A percentile compares a stretch with the other conserved stretches of the same genome.
phyloP scores from a whole-genome alignment of 345 rosid genomes.

The Ceriops decandra region DNA sequence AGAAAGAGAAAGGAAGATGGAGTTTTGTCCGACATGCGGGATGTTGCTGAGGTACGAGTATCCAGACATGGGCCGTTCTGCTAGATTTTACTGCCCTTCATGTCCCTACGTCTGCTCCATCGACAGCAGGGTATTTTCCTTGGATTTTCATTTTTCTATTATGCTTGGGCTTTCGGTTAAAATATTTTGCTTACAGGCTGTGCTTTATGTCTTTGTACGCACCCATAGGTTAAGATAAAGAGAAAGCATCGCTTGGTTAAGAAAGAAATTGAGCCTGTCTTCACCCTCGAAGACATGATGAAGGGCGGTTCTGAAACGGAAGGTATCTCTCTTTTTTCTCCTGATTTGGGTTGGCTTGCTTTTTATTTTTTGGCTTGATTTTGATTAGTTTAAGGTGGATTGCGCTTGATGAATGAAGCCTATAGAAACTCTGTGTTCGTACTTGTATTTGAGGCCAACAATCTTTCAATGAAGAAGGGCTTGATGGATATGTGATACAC shows the following conservation, averaged over 20 bases:
- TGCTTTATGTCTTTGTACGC: background rate
- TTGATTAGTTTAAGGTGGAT: too few relatives aligned
- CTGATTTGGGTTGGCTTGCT: background rate
- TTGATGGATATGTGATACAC: too few relatives aligned
- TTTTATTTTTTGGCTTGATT: background rate
- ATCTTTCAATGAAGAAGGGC: too few relatives aligned
- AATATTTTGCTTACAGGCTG: background rate
- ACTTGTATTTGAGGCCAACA: too few relatives aligned
- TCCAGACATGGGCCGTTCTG: constrained; percentile 32
- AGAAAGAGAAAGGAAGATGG: constrained; percentile 31
- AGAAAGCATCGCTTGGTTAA: constrained; percentile 42
- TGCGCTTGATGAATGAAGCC: too few relatives aligned
- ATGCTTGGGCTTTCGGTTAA: background rate
- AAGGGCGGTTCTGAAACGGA: constrained; percentile 49
- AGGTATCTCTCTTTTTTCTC: constrained; percentile 18
- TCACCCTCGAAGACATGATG: constrained; percentile 49
- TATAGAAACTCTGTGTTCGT: too few relatives aligned
- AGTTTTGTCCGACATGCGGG: constrained; percentile 60
- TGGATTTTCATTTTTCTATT: background rate
- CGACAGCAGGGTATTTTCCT: constrained; percentile 32
- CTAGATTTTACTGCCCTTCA: constrained; percentile 52
- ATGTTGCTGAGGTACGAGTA: constrained; percentile 47
- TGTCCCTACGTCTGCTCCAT: constrained; percentile 53
- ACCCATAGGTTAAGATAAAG: constrained; percentile 48
- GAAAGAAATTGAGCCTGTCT: constrained; percentile 53